These are phyloP conservation scores for Entomortierella beljakovae DNA, from an alignment of 192 early-diverging fungal species.

Conservation along the genomic window DNA sequence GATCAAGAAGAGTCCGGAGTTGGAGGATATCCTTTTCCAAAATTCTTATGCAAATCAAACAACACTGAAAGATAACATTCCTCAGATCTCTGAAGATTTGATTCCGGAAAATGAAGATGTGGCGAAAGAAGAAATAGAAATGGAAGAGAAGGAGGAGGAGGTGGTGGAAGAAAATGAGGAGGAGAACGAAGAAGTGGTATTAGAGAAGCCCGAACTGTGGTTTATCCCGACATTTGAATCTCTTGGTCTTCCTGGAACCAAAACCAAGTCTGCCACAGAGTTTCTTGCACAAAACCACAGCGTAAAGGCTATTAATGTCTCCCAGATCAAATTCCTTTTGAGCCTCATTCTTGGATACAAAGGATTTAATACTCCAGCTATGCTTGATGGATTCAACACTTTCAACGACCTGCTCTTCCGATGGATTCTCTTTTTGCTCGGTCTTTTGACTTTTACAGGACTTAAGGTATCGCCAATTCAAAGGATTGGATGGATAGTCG, in stretches of 20 bases:
- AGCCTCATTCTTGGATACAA: conserved; percentile 27
- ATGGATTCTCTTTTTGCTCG: conserved; percentile 43
- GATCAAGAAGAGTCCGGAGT: not conserved
- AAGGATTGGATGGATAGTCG: conserved; percentile 44
- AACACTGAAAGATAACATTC: not conserved
- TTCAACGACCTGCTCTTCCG: conserved; percentile 54
- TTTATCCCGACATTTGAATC: conserved; percentile 28
- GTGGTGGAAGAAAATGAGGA: not conserved
- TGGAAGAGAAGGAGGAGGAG: conserved; percentile 1
- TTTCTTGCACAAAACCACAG: not conserved
- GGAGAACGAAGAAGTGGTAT: not conserved
- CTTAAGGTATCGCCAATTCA: conserved; percentile 44
- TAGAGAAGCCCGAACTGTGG: conserved; percentile 33
- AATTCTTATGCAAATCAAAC: not conserved
- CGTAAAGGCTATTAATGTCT: conserved; percentile 33
- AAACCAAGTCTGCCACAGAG: not conserved
- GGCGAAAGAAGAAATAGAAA: not conserved
- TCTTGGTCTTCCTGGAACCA: conserved; percentile 4
- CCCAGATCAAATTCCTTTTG: conserved; percentile 23
- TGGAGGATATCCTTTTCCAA: conserved; percentile 5
- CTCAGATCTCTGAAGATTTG: not conserved
- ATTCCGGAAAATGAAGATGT: no score
- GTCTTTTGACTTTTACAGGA: conserved; percentile 34
- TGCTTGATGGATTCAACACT: conserved; percentile 45
- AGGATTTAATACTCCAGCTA: conserved; percentile 18